Evolutionary conservation across 1,284 basidiomycete species (phyloP).

Genomic region (Grifola frondosa): DNA sequence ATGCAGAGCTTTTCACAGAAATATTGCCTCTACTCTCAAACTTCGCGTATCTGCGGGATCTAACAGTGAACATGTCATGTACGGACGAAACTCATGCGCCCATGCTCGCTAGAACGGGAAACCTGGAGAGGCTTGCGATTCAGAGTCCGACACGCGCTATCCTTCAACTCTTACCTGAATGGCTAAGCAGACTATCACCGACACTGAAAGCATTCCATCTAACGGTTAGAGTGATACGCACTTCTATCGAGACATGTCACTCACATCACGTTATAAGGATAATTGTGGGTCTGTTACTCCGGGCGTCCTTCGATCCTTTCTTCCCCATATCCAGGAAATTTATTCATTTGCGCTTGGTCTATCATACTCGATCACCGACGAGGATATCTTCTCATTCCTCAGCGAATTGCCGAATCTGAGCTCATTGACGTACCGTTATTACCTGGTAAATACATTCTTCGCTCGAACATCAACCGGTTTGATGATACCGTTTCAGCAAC

Average conservation of each 20-base stretch:
- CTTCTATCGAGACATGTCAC: neutral
- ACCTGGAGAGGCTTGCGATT: slow-evolving; percentile 40
- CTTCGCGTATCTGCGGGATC: slow-evolving; percentile 29
- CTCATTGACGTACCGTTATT: slow-evolving; percentile 44
- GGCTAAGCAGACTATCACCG: slow-evolving; percentile 38
- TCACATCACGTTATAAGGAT: slow-evolving; percentile 30
- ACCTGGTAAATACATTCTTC: slow-evolving; percentile 37
- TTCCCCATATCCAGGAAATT: slow-evolving; percentile 33
- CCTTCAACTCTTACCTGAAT: slow-evolving; percentile 44
- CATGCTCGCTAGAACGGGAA: slow-evolving; percentile 32
- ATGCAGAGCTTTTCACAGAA: slow-evolving; percentile 37
- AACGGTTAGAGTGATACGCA: slow-evolving; percentile 31
- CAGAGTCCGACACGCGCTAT: slow-evolving; percentile 43
- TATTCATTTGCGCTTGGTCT: slow-evolving; percentile 44
- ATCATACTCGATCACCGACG: slow-evolving; percentile 53
- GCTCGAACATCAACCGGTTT: neutral
- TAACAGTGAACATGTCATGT: slow-evolving; percentile 44
- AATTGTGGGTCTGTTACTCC: slow-evolving; percentile 61
- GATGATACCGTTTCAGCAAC: slow-evolving; percentile 37
- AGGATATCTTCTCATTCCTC: slow-evolving; percentile 48
- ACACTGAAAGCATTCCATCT: slow-evolving; percentile 40
- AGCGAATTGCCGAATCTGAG: slow-evolving; percentile 37
- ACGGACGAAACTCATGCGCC: slow-evolving; percentile 34
- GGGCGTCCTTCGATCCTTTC: slow-evolving; percentile 45
- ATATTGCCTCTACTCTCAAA: slow-evolving; percentile 30